phyloP scores from a whole-genome alignment of 768 basidiomycete genomes.

The Lactarius vividus region DNA sequence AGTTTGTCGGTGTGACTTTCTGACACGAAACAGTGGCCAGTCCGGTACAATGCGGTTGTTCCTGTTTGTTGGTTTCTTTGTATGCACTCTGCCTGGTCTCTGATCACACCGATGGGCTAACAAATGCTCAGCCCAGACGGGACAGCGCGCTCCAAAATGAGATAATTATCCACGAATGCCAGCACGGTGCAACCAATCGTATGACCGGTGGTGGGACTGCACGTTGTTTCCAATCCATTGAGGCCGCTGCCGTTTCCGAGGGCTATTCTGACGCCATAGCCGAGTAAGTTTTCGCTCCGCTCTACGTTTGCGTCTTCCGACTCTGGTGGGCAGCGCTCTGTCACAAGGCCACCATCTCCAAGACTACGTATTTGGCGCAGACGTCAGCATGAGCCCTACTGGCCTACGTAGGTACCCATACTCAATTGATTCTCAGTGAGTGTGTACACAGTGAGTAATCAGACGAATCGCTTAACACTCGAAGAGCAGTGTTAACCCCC shows the following conservation, averaged over 20 bases:
- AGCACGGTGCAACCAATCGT: constrained; percentile 33
- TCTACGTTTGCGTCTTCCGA: constrained; percentile 12
- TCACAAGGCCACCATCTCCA: constrained; percentile 38
- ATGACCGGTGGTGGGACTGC: constrained; percentile 50
- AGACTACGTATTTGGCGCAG: constrained; percentile 45
- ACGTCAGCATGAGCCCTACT: constrained; percentile 47
- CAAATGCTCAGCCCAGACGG: constrained; percentile 45
- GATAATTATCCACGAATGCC: constrained; percentile 47
- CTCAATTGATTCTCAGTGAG: constrained; percentile 49
- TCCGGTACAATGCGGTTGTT: constrained; percentile 46
- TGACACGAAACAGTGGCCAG: constrained; percentile 32
- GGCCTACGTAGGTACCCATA: constrained; percentile 60
- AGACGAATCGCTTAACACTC: constrained; percentile 1
- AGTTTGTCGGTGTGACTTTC: background rate
- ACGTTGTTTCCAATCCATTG: constrained; percentile 56
- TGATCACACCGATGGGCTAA: constrained; percentile 26
- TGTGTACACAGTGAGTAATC: constrained; percentile 33
- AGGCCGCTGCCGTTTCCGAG: constrained; percentile 52
- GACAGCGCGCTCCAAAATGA: constrained; percentile 68
- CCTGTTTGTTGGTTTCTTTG: constrained; percentile 33
- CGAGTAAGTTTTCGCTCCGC: constrained; percentile 21
- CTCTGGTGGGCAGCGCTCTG: constrained; percentile 31
- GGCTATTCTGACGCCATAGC: constrained; percentile 35
- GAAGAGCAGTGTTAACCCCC: constrained; percentile 38
- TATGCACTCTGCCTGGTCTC: constrained; percentile 20